Evolutionary conservation across 805 yeast species (phyloP).

Genomic region (Ogataea haglerorum): DNA sequence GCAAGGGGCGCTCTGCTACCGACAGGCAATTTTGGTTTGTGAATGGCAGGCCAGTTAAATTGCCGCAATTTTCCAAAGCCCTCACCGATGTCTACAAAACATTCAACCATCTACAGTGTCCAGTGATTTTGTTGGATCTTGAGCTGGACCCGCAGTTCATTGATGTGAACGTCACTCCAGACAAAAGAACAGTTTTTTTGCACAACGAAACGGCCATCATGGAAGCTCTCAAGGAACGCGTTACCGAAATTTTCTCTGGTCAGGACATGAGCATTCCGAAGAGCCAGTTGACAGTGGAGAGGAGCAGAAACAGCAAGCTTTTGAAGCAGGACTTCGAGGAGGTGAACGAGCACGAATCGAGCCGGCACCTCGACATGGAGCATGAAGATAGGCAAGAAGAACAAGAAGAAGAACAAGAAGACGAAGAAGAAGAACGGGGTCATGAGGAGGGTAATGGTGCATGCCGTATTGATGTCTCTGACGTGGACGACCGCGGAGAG

Average conservation of each 20-base stretch:
- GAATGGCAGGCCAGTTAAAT: slow-evolving; percentile 70
- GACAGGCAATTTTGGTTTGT: slow-evolving; percentile 77
- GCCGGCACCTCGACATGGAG: not conserved
- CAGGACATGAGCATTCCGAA: slow-evolving; percentile 28
- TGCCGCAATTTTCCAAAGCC: slow-evolving; percentile 52
- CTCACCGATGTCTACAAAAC: slow-evolving; percentile 71
- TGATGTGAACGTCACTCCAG: slow-evolving; percentile 93
- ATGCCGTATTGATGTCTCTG: no score
- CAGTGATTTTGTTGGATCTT: slow-evolving; percentile 64
- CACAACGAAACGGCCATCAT: slow-evolving; percentile 63
- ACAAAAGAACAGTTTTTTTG: slow-evolving; percentile 69
- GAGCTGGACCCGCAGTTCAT: slow-evolving; percentile 45
- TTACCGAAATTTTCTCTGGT: slow-evolving; percentile 45
- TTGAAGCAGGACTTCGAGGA: not conserved
- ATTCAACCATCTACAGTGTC: slow-evolving; percentile 71
- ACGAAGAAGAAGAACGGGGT: not conserved
- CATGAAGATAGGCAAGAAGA: not conserved
- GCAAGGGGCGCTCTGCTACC: slow-evolving; percentile 64
- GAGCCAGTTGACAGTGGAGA: not conserved
- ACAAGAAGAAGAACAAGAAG: not conserved
- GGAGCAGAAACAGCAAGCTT: not conserved
- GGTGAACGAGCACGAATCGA: no score
- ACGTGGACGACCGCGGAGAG: no score
- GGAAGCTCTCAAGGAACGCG: slow-evolving; percentile 49
- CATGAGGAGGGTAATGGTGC: no score